Base-by-base conservation (phyloP, 495 filamentous ascomycete genomes). In the Penicillium salamii region DNA sequence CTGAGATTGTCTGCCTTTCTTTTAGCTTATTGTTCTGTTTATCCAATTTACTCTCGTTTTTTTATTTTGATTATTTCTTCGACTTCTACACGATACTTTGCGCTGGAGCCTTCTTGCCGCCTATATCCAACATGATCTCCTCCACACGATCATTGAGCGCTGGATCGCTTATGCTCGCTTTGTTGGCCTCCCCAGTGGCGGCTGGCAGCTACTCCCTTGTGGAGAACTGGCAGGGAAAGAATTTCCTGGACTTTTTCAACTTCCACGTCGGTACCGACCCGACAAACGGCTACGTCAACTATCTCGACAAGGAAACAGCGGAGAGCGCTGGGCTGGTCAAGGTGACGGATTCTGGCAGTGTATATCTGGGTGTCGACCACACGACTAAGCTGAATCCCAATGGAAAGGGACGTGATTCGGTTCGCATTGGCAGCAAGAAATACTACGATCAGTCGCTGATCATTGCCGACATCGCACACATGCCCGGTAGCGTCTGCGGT, bases 391-490 rank as follows among this genome's bases (percentile, higher is more conserved):
- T 75, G 7, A 52, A 51, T 23, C 50, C 64, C 20, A 62, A 42
- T 29, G 71, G 63, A 11, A 59, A 62, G 6, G 87, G 88, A n/a
- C 87, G 89, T 14, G 65, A 75, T 1, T 86, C 84, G 5, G 78
- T 88, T 15, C 84, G 88, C 7, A 72, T 95, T 11, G 76, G 77
- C 38, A 87, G 81, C 66, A 87, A 83, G 48, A 80, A 83, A 48
- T 67, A 76, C 17, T 95, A 81, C 65, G 85, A 74, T 36, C 69
- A 81, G 14, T 88, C 86, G 2, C 74, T 95, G 20, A 82, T 91
- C 62, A 74, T 91, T 43, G 78, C 84, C 31, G 88, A 91, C 55
- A 78, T 91, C 46, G 69, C 75, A 2, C 89, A 92, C 65, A 90
- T 91, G 82, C 89, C 89, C 0, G 79, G 76, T 7, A 72, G 76